Evolutionary conservation across 1,284 basidiomycete genomes (phyloP), one percentile per base, ranked within the genome.

Genomic region (Trichosporon faecale): DNA sequence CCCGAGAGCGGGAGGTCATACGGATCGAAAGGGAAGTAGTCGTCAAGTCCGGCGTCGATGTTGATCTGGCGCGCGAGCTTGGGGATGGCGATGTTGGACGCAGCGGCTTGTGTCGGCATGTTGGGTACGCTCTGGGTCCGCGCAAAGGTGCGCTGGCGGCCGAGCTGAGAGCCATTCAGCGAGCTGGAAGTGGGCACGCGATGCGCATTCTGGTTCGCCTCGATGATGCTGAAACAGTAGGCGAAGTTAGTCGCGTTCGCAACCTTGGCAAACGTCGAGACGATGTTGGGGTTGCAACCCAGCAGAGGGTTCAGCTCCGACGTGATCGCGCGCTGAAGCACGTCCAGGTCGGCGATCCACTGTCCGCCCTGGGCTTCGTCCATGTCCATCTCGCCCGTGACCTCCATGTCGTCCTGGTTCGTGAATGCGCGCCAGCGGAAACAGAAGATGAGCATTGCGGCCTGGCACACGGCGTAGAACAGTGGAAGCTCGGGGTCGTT

Each of bases 1-100:
- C 80, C 79, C 0, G 84, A 86, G 49, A 83, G 79, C 2, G 93
- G 91, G 1, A 99, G 88, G 75, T 91, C 92, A 85, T 94, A 99
- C 0, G 97, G 97, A 81, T 99, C 97, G 80, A 99, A 99, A 0
- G 97, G 97, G 86, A 99, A 99, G 86, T 98, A 99, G 14, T 90
- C 90, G 79, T 95, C 94, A 64, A 98, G 86, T 70, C 95, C 93
- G 6, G 88, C 86, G 69, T 90, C 88, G 72, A 88, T 83, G 64
- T 83, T 80, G 27, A 73, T 67, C 69, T 83, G 81, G 33, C 82
- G 74, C 3, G 80, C 80, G 37, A 75, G 69, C 11, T 78, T 73
- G n/a, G 82, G 79, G 2, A 77, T 70, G 5, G 66, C 64, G 12
- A 66, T 69, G 31, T 33, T 33, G 46, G 55, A 40, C 29, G 64